Evolutionary conservation across 305 asterid species (phyloP).

Genomic region (Nicotiana rustica): DNA sequence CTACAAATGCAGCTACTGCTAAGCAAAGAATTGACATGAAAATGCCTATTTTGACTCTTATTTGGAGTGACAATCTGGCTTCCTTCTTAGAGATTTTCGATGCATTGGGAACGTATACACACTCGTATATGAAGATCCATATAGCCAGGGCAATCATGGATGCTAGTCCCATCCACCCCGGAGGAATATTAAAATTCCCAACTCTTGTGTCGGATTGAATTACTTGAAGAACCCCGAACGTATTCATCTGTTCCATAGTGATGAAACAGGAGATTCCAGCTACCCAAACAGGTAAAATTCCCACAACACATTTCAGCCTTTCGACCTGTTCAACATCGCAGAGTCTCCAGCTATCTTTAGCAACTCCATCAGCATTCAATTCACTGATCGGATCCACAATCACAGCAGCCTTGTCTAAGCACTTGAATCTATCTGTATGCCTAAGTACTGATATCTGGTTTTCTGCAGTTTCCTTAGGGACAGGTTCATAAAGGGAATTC

Average conservation of each 20-base stretch:
- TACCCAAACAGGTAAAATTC: constrained; percentile 71
- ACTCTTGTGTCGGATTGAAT: constrained; percentile 61
- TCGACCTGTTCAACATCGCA: constrained; percentile 72
- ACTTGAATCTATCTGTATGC: constrained; percentile 47
- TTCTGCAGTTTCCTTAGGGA: constrained; percentile 23
- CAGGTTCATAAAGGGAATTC: constrained; percentile 45
- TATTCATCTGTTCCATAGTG: constrained; percentile 74
- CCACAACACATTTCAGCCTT: constrained; percentile 58
- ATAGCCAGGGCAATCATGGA: constrained; percentile 74
- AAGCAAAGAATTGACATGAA: constrained; percentile 67
- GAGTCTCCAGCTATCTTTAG: constrained; percentile 60
- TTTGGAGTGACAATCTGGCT: constrained; percentile 49
- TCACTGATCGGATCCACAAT: constrained; percentile 48
- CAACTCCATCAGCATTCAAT: constrained; percentile 48
- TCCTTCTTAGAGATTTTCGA: constrained; percentile 48
- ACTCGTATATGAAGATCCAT: constrained; percentile 75
- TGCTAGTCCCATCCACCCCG: constrained; percentile 79
- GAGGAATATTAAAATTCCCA: constrained; percentile 67
- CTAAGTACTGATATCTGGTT: not conserved
- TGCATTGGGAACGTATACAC: constrained; percentile 50
- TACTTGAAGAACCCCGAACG: constrained; percentile 75
- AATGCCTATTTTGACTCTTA: constrained; percentile 62
- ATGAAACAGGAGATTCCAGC: constrained; percentile 70
- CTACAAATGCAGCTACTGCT: constrained; percentile 64
- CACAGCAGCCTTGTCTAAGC: constrained; percentile 67